Percentiles rank a stretch among this genome's conserved stretches.
Conservation (phyloP, 345 rosid genomes). For the Clarkia xantiana region DNA sequence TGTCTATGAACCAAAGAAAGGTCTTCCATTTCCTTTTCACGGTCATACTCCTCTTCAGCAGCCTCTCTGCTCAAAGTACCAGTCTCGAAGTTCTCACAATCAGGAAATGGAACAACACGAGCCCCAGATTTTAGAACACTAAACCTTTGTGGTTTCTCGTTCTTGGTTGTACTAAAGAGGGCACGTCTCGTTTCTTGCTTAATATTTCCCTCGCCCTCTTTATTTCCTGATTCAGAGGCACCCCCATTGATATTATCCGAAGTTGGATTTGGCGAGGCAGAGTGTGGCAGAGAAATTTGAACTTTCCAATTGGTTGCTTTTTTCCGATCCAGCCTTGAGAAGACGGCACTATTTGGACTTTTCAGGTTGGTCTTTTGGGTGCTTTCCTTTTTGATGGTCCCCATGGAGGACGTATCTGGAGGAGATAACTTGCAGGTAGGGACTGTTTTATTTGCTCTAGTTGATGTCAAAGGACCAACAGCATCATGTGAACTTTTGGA, state of each 20-base stretch:
- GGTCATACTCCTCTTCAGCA: conserved; percentile 24
- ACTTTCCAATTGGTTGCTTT: conserved; percentile 22
- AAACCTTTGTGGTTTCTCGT: conserved; percentile 25
- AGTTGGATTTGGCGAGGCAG: conserved; percentile 7
- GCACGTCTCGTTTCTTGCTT: conserved; percentile 31
- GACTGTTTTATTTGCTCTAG: conserved; percentile 40
- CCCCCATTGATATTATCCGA: conserved; percentile 14
- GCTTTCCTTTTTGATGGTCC: conserved; percentile 24
- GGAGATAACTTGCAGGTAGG: conserved; percentile 49
- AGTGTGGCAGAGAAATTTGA: conserved; percentile 16
- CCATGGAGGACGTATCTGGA: conserved; percentile 15
- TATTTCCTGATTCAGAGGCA: conserved; percentile 17
- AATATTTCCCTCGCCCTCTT: conserved; percentile 12
- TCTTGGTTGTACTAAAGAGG: conserved; percentile 18
- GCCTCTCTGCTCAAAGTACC: conserved; percentile 12
- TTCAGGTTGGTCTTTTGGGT: conserved; percentile 21
- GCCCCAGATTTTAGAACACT: conserved; percentile 42
- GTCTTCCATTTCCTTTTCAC: conserved; percentile 46
- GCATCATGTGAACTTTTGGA: conserved; percentile 29
- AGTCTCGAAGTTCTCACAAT: conserved; percentile 23
- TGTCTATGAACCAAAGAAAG: conserved; percentile 51
- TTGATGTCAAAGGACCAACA: conserved; percentile 16
- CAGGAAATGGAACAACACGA: conserved; percentile 43
- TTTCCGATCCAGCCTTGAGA: conserved; percentile 13
- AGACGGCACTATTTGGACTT: conserved; percentile 12